Conservation (phyloP, 106 monocot genomes). For the Xerophyta viscosa region DNA sequence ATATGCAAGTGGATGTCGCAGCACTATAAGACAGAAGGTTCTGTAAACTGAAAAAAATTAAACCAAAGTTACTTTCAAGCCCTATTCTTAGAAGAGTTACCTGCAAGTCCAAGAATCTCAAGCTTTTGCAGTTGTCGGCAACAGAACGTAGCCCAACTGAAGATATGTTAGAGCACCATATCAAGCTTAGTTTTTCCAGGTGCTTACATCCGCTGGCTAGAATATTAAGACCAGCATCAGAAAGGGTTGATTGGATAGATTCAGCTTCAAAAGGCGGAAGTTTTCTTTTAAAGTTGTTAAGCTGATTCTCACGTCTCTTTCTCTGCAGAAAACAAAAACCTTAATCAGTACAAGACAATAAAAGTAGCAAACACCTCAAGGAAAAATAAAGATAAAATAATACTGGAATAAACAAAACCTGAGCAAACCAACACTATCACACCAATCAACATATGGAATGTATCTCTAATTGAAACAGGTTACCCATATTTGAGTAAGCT, state of each 20-base stretch:
- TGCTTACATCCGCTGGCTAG: conserved; percentile 50
- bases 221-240: conserved; percentile 59
- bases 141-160: conserved; percentile 57
- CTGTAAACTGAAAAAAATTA: too few relatives aligned
- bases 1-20: too few relatives aligned
- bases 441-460: too few relatives aligned
- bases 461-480: too few relatives aligned
- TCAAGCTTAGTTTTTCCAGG: conserved; percentile 72
- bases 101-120: conserved; percentile 77
- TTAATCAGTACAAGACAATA: neutral
- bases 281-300: conserved; percentile 1
- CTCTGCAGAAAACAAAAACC: conserved; percentile 27
- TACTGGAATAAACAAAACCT: too few relatives aligned
- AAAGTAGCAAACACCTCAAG: too few relatives aligned
- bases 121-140: conserved; percentile 57
- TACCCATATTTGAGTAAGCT: too few relatives aligned
- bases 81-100: conserved; percentile 16
- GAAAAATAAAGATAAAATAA: too few relatives aligned
- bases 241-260: conserved; percentile 23
- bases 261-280: conserved; percentile 26
- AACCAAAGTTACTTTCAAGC: too few relatives aligned
- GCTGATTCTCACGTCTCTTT: conserved; percentile 25
- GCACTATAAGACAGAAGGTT: too few relatives aligned
- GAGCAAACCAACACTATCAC: too few relatives aligned
- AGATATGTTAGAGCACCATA: conserved; percentile 81